phyloP scores from a whole-genome alignment of 441 rosid species.

The Gossypium davidsonii region DNA sequence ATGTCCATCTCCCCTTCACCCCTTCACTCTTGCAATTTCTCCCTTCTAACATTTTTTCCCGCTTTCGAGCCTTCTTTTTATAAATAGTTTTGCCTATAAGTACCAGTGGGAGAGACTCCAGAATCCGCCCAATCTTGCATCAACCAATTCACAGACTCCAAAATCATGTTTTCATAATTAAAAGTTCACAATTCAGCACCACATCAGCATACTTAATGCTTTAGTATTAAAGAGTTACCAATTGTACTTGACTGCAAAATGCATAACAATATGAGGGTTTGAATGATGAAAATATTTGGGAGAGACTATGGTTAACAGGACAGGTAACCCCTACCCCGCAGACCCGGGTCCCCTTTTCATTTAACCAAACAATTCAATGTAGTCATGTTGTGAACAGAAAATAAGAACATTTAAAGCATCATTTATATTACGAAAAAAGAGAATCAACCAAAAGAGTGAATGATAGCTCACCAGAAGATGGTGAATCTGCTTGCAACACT shows the following conservation, averaged over 20 bases:
- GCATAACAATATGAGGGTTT: not conserved
- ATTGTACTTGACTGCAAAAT: not conserved
- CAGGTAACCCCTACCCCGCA: not conserved
- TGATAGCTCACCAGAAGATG: slow-evolving; percentile 59
- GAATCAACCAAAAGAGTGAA: slow-evolving; percentile 6
- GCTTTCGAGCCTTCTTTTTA: not conserved
- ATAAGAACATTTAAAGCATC: not conserved
- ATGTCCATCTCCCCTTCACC: not conserved
- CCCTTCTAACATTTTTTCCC: not conserved
- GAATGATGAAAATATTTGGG: not conserved
- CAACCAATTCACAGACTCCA: not conserved
- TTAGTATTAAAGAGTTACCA: not conserved
- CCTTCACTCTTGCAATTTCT: not conserved
- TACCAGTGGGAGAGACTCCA: not conserved
- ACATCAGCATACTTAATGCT: not conserved
- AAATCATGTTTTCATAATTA: not conserved
- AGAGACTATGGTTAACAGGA: not conserved
- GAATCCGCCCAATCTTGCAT: not conserved
- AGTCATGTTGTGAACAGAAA: not conserved
- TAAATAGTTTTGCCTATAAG: not conserved
- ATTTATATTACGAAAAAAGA: not conserved
- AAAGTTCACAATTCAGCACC: not conserved
- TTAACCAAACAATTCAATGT: not conserved
- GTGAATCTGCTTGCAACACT: slow-evolving; percentile 67
- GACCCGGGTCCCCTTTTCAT: not conserved